phyloP scores from a whole-genome alignment of 495 filamentous ascomycete genomes.

The Tuber brumale region DNA sequence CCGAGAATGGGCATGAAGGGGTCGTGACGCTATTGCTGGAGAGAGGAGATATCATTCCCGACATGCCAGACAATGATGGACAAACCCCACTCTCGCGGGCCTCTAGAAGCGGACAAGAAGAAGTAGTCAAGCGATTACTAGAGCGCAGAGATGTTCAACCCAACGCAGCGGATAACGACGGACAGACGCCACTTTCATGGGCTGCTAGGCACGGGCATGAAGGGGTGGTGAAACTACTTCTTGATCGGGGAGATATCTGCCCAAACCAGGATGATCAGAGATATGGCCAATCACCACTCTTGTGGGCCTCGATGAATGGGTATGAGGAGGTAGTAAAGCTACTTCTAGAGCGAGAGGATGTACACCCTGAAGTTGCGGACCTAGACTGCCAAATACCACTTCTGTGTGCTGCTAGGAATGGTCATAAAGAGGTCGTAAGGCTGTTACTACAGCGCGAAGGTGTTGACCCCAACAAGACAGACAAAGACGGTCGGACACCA shows the following conservation, averaged over 20 bases:
- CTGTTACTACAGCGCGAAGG: conserved; percentile 12
- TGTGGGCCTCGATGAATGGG: conserved; percentile 16
- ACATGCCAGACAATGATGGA: conserved; percentile 3
- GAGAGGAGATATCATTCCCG: neutral
- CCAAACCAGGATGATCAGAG: neutral
- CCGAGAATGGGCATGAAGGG: conserved; percentile 8
- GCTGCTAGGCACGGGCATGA: conserved; percentile 14
- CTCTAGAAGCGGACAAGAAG: conserved; percentile 7
- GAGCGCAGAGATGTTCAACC: neutral
- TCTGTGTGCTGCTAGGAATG: conserved; percentile 13
- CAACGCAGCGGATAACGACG: neutral
- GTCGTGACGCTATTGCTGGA: conserved; percentile 10
- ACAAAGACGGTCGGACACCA: neutral
- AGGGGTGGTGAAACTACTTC: conserved; percentile 11
- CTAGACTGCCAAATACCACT: neutral
- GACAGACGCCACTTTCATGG: neutral
- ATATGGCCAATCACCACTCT: conserved; percentile 4
- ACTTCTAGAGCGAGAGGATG: neutral
- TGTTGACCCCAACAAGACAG: neutral
- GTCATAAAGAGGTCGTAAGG: conserved; percentile 10
- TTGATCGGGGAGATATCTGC: conserved; percentile 7
- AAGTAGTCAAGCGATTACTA: conserved; percentile 6
- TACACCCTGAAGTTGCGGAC: neutral
- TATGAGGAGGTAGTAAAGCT: conserved; percentile 9
- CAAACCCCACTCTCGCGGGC: conserved; percentile 15